Evolutionary conservation across 1,284 basidiomycete genomes (phyloP), one percentile per base, ranked within the genome.

Genomic region (Fereydounia khargensis): DNA sequence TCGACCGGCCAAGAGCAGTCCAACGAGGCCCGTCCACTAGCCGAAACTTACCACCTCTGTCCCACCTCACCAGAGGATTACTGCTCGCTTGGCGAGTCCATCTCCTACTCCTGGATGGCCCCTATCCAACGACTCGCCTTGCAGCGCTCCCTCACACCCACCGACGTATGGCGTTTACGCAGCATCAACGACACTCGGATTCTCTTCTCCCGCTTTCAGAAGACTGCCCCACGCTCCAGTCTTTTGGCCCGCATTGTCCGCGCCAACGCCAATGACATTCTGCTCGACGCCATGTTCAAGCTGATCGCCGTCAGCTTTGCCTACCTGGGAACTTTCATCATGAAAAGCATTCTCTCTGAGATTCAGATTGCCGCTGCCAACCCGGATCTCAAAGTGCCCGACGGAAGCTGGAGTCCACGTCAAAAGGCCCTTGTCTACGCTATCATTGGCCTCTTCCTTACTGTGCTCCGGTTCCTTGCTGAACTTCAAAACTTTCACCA

Each of bases 401-500:
- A 27, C 8, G 25, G 8, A 27, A 14, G n/a, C 8, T 67, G 66
- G 66, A 47, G 50, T 7, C 65, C 61, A 4, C 47, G 66, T 5
- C 53, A 53, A 17, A 53, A 43, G 22, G 67, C 67, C 3, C 60
- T 67, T 31, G 45, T 57, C 3, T 60, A 51, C 34, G 65, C 67
- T 2, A 36, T 55, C 42, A 42, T 53, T 28, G 49, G 53, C 16
- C 47, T 69, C 13, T 38, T 52, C 19, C 33, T 65, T 10, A 65
- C 61, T 14, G 42, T 60, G 14, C 39, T 65, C 9, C 56, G 58
- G 11, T 69, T 65, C 37, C 28, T 62, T 1, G 52, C 62, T 23
- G 62, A 69, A 35, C 43, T 69, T 6, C 57, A 58, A 17, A 65
- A 74, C 47, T 76, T 46, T 30, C 73, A 76, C 40, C 57, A 65